A percentile compares a stretch with the other conserved stretches of the same genome.
Evolutionary conservation across 139 green algal genomes (phyloP).

Genomic region (Dunaliella primolecta): DNA sequence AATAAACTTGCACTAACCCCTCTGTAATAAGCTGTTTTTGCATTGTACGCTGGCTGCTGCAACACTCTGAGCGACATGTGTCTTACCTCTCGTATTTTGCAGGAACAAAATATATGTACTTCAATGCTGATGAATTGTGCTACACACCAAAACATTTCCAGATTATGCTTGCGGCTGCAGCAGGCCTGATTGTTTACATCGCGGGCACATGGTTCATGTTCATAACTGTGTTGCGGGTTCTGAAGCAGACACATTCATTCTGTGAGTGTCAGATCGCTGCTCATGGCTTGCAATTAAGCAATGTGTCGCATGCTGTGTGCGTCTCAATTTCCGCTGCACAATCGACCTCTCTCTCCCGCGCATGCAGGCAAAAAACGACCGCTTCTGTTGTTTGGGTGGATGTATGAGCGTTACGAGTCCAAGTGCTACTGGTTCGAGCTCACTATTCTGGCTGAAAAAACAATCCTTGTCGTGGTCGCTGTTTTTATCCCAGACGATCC

Average conservation of each 20-base stretch:
- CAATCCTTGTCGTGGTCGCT: neutral
- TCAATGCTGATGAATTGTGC: neutral
- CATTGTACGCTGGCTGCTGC: too few relatives aligned
- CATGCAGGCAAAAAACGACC: neutral
- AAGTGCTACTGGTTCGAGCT: neutral
- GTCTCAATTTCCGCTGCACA: too few relatives aligned
- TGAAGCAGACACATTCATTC: neutral
- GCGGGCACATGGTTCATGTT: neutral
- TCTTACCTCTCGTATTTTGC: too few relatives aligned
- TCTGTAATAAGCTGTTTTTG: too few relatives aligned
- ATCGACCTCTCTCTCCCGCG: too few relatives aligned
- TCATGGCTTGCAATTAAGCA: too few relatives aligned
- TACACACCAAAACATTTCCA: conserved; percentile 6
- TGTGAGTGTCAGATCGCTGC: neutral
- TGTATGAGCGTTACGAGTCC: neutral
- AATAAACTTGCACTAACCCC: too few relatives aligned
- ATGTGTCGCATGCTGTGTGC: too few relatives aligned
- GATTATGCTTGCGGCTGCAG: conserved; percentile 3
- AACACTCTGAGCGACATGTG: too few relatives aligned
- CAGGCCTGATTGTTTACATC: conserved; percentile 12
- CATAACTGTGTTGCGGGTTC: neutral
- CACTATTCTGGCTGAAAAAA: neutral
- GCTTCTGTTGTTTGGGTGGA: neutral
- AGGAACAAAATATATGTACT: neutral
- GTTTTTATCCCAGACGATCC: neutral